These are phyloP conservation scores for Psilocybe cyanescens DNA, from an alignment of 768 basidiomycete species.

Conservation along the genomic window DNA sequence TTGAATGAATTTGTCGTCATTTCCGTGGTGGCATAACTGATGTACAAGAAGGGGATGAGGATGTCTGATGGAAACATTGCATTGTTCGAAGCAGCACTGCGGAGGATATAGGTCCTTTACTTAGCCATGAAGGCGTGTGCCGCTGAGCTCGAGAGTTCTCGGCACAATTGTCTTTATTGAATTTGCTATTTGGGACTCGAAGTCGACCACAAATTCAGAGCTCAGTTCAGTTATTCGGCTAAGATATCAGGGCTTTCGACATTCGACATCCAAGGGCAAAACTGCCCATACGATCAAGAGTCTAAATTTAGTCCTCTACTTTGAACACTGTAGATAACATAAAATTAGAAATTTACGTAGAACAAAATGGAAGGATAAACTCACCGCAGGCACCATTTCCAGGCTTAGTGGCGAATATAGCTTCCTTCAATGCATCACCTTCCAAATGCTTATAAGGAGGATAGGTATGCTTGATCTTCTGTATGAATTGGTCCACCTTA, in stretches of 20 bases:
- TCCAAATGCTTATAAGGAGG: constrained; percentile 63
- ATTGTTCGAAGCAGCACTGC: neutral
- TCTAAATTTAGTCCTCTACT: constrained; percentile 14
- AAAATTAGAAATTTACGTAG: neutral
- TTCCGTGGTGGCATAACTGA: neutral
- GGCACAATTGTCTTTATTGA: neutral
- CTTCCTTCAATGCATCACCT: constrained; percentile 61
- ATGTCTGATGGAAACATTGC: constrained; percentile 18
- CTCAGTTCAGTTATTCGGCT: neutral
- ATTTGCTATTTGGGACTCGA: neutral
- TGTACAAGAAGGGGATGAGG: constrained; percentile 17
- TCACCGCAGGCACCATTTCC: constrained; percentile 82
- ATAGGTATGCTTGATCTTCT: constrained; percentile 61
- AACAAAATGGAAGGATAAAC: constrained; percentile 22
- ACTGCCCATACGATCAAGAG: neutral
- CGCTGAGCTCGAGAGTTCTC: neutral
- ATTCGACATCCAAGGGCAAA: neutral
- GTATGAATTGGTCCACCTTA: constrained; percentile 66
- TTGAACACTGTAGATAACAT: constrained; percentile 28
- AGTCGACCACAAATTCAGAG: neutral
- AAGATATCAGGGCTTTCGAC: neutral
- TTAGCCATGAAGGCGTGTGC: neutral
- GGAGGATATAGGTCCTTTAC: neutral
- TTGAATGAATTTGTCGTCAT: neutral
- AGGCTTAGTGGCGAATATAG: constrained; percentile 83